These are phyloP conservation scores for Penicillium chermesinum DNA, from an alignment of 495 filamentous ascomycete genomes.

Conservation along the genomic window DNA sequence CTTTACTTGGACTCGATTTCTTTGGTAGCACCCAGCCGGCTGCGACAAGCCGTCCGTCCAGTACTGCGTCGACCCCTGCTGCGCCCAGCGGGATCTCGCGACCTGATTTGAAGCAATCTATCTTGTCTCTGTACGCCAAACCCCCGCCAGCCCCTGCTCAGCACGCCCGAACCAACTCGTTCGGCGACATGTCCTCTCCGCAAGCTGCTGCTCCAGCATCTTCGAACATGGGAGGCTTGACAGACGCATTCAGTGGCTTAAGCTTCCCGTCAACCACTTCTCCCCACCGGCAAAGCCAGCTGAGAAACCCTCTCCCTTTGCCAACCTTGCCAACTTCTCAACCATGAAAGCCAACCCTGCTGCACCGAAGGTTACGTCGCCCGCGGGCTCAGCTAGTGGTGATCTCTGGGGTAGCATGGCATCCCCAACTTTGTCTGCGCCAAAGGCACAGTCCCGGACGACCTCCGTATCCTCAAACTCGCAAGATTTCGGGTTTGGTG, in stretches of 20 bases:
- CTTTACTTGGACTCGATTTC: conserved; percentile 89
- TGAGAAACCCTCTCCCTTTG: conserved; percentile 65
- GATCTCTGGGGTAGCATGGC: conserved; percentile 77
- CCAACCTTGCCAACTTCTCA: conserved; percentile 60
- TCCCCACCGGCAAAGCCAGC: conserved; percentile 46
- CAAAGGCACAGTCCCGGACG: conserved; percentile 39
- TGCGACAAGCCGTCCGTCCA: conserved; percentile 63
- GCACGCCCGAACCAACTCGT: conserved; percentile 56
- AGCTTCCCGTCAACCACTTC: conserved; percentile 62
- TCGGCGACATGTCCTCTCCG: conserved; percentile 66
- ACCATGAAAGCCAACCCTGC: conserved; percentile 50
- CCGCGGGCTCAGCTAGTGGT: conserved; percentile 50
- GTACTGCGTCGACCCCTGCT: conserved; percentile 58
- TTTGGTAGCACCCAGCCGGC: conserved; percentile 66
- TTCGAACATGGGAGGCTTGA: conserved; percentile 65
- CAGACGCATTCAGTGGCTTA: conserved; percentile 82
- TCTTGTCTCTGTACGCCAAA: conserved; percentile 89
- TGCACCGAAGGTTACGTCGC: conserved; percentile 48
- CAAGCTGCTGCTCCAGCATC: conserved; percentile 35
- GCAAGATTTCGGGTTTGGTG: conserved; percentile 50
- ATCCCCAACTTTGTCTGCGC: conserved; percentile 43
- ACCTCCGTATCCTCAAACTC: conserved; percentile 45
- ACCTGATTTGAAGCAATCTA: conserved; percentile 94
- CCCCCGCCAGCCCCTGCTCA: conserved; percentile 56
- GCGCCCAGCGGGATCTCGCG: conserved; percentile 61